These are phyloP conservation scores for Phytophthora lateralis DNA, from an alignment of 352 stramenopile genomes.

Conservation along the genomic window DNA sequence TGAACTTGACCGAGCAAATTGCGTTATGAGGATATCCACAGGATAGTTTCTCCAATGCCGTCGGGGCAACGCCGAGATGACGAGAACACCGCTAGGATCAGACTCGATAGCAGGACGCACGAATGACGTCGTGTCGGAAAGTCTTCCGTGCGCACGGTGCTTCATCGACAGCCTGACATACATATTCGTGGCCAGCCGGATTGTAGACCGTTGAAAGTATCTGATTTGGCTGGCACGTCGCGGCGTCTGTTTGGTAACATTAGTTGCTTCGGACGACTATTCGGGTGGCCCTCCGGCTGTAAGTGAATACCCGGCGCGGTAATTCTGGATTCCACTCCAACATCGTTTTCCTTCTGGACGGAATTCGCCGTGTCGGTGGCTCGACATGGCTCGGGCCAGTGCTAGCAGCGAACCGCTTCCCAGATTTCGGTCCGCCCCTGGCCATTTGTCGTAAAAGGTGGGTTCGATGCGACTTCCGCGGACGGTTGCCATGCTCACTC, in stretches of 20 bases:
- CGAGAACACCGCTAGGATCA: not conserved
- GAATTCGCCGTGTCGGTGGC: slow-evolving; percentile 8
- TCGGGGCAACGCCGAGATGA: not conserved
- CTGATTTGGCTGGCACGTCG: slow-evolving; percentile 35
- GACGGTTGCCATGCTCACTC: slow-evolving; percentile 17
- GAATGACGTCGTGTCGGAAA: slow-evolving; percentile 9
- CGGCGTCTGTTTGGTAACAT: slow-evolving; percentile 3
- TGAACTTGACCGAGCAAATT: slow-evolving; percentile 27
- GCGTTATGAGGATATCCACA: slow-evolving; percentile 26
- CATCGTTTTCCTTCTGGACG: slow-evolving; percentile 10
- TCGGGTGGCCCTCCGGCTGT: slow-evolving; percentile 6
- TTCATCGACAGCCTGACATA: slow-evolving; percentile 28
- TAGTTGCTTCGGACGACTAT: not conserved
- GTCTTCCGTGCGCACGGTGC: slow-evolving; percentile 13
- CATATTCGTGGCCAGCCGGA: slow-evolving; percentile 14
- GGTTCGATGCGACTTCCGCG: slow-evolving; percentile 11
- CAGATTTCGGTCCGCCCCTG: slow-evolving; percentile 13
- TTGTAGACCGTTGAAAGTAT: slow-evolving; percentile 20
- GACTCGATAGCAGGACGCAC: slow-evolving; percentile 18
- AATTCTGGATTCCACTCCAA: slow-evolving; percentile 6
- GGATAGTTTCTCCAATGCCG: not conserved
- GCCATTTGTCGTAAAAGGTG: slow-evolving; percentile 1
- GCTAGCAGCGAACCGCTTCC: slow-evolving; percentile 1
- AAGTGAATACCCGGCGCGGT: slow-evolving; percentile 9
- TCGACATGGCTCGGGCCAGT: slow-evolving; percentile 9